These are phyloP conservation scores for Rhododendron mucronatum DNA, from an alignment of 148 eudicot genomes.

Conservation along the genomic window DNA sequence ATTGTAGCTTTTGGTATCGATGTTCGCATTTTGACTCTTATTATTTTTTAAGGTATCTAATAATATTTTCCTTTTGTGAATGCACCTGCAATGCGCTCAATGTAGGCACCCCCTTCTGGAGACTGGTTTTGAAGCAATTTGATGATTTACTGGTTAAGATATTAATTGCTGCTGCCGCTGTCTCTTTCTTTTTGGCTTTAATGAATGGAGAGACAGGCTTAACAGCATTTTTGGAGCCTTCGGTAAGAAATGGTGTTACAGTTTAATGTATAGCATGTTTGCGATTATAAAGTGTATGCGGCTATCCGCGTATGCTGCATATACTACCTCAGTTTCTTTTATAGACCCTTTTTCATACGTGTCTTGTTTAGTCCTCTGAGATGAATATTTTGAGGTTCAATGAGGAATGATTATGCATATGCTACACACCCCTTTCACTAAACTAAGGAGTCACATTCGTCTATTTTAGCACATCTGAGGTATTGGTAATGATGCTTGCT, in stretches of 20 bases:
- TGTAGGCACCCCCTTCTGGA: slow-evolving; percentile 98
- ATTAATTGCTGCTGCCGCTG: slow-evolving; percentile 86
- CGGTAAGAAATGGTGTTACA: slow-evolving; percentile 45
- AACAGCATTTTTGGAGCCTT: slow-evolving; percentile 95
- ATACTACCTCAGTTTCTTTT: not conserved
- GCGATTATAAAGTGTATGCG: not conserved
- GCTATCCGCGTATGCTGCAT: not conserved
- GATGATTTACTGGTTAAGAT: slow-evolving; percentile 97
- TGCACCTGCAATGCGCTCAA: slow-evolving; percentile 9
- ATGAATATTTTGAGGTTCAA: not conserved
- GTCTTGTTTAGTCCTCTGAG: not conserved
- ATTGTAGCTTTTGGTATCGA: not conserved
- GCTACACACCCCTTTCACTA: not conserved
- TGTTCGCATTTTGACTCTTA: not conserved
- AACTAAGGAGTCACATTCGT: not conserved
- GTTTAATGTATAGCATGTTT: not conserved
- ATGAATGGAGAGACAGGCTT: slow-evolving; percentile 94
- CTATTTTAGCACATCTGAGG: not conserved
- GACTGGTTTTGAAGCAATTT: slow-evolving; percentile 92
- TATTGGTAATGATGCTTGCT: not conserved
- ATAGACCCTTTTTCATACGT: not conserved
- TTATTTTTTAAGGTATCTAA: not conserved
- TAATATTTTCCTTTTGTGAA: not conserved
- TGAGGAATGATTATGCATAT: not conserved
- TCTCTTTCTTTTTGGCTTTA: slow-evolving; percentile 87